Percentiles rank a stretch among this genome's conserved stretches.
Conservation (phyloP, 1,284 basidiomycete genomes). For the Ganoderma multipileum region DNA sequence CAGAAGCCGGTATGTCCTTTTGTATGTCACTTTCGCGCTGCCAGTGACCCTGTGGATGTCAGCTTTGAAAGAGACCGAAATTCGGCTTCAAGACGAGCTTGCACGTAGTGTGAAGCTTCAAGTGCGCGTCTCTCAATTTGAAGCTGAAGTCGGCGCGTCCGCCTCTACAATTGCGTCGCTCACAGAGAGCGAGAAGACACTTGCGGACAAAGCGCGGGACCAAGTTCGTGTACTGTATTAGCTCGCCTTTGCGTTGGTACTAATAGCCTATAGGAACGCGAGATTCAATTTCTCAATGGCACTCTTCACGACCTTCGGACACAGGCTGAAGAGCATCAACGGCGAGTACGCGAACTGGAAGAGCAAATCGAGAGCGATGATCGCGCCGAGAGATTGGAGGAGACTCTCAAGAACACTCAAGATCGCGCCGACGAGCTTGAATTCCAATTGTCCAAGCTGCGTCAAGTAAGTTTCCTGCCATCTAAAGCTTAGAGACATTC, state of each 20-base stretch:
- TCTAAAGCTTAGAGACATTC: constrained; percentile 11
- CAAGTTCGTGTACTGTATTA: constrained; percentile 50
- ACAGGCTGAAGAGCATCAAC: constrained; percentile 59
- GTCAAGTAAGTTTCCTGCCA: constrained; percentile 59
- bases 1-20: constrained; percentile 39
- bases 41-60: not conserved
- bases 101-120: constrained; percentile 47
- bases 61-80: constrained; percentile 59
- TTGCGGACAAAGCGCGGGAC: constrained; percentile 65
- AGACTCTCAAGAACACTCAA: constrained; percentile 75
- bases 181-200: constrained; percentile 57
- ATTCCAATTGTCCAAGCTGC: constrained; percentile 77
- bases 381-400: constrained; percentile 74
- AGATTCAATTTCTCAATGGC: constrained; percentile 66
- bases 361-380: constrained; percentile 85
- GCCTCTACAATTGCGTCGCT: constrained; percentile 49
- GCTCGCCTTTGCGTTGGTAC: not conserved
- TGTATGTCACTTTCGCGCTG: too few species aligned
- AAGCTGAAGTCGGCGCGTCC: constrained; percentile 41
- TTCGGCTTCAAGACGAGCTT: constrained; percentile 52
- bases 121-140: constrained; percentile 50
- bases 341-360: constrained; percentile 71
- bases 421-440: constrained; percentile 83
- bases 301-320: constrained; percentile 59
- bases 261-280: constrained; percentile 62